Evolutionary conservation across 257 asterid species (phyloP), one percentile per base, ranked within the genome.

Genomic region (Vinca minor): DNA sequence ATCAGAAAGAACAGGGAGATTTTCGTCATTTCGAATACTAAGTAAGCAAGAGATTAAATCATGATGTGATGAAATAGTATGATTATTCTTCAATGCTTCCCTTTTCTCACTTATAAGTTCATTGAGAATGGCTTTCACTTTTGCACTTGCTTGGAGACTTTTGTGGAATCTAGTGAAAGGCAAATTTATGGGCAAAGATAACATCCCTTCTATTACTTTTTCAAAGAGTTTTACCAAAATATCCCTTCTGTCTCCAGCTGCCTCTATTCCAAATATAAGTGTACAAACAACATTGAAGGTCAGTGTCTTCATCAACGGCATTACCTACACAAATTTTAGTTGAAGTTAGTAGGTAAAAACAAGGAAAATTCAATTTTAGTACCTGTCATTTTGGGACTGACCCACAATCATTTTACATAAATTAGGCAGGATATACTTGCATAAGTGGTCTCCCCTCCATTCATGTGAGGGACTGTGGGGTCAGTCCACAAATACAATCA

Each of bases 91-190:
- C 41, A 57, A 21, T 57, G 48, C 45, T 31, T 32, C 47, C 46
- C 71, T 57, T 42, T 45, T 67, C 38, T 67, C 65, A 2, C 38
- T 31, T 20, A 58, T 67, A 14, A 67, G 71, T 36, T 59, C 65
- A 54, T 18, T 21, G 2, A 66, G 44, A 11, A 66, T 66, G 47
- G 42, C 21, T 20, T 29, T 66, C 13, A 28, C 57, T 66, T 31
- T 56, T 66, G 63, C 64, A 66, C 71, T 66, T 28, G 64, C 56
- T 10, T 42, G 44, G 2, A 56, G 55, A 34, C 64, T 56, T 5
- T 44, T 25, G 26, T 39, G 64, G 36, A 55, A 66, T 42, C 64
- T 53, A 44, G 71, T 66, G 63, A 66, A 66, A 20, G 71, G 71
- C 32, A 56, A 66, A 46, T 66, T 7, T 55, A 66, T 5, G 8